Evolutionary conservation across 192 early-diverging fungal genomes (phyloP), one percentile per base, ranked within the genome.

Genomic region (Backusella circina): DNA sequence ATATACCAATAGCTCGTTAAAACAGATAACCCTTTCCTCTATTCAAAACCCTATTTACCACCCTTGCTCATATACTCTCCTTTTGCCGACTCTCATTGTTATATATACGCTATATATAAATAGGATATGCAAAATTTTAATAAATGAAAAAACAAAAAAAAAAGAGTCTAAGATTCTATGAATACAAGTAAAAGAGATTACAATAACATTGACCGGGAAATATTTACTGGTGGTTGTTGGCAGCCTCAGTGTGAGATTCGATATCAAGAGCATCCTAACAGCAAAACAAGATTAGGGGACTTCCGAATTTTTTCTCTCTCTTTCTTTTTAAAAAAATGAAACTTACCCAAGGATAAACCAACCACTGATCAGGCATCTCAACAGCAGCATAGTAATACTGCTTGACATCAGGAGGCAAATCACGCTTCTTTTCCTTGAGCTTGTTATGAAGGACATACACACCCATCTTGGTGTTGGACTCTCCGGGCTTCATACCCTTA

Each of bases 371-470:
- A 15, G 90, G 88, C 78, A 91, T 91, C 21, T 91, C 87, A 36
- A 86, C 89, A 65, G 89, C 89, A n/a, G 92, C 88, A 68, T 84
- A 94, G 74, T 94, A 94, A 32, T 87, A 78, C 72, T 84, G 75
- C 82, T 91, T 93, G 23, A 86, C 73, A 28, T 84, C 83, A 21
- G 83, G 81, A 0, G 90, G 89, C 61, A 94, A 71, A 51, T 87
- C 77, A 66, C 85, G 88, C 18, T 83, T 82, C 88, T 94, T 94
- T 36, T 85, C 81, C 81, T 94, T 94, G 23, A 87, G 78, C 84
- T 94, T 94, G 79, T 94, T 94, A 79, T 94, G 91, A 2, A 94
- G 85, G 0, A 94, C 93, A 84, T 92, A 92, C 33, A 94, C 77
- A 32, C 90, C 91, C 12, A 94, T 86, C 83, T 89, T 88, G 3